Conservation (phyloP, 2,329 filamentous ascomycete genomes). For the Calonectria honghensis region DNA sequence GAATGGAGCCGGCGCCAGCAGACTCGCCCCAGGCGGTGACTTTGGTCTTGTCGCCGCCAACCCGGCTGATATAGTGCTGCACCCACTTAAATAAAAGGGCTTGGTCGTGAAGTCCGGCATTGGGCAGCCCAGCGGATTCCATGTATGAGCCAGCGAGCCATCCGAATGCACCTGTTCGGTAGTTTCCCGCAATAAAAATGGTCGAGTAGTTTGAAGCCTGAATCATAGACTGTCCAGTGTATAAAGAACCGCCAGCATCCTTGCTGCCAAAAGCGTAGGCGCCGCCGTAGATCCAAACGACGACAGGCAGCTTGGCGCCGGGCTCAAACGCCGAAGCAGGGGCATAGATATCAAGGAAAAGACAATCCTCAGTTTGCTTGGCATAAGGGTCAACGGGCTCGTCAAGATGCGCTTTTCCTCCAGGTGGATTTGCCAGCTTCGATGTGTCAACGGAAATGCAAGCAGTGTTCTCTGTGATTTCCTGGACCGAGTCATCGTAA, state of each 20-base stretch:
- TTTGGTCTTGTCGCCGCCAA: constrained; percentile 67
- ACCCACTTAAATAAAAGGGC: constrained; percentile 69
- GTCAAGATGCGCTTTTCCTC: neutral
- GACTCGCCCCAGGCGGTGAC: constrained; percentile 71
- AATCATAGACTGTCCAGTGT: constrained; percentile 56
- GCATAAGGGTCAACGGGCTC: neutral
- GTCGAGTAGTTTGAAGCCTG: constrained; percentile 58
- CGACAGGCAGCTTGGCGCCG: constrained; percentile 63
- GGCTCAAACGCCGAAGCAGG: constrained; percentile 64
- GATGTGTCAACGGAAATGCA: too few relatives aligned
- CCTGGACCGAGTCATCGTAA: too few relatives aligned
- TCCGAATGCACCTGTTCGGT: constrained; percentile 67
- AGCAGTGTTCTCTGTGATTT: too few relatives aligned
- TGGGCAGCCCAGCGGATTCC: constrained; percentile 64
- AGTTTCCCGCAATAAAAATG: constrained; percentile 69
- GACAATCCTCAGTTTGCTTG: constrained; percentile 65
- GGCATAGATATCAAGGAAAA: constrained; percentile 69
- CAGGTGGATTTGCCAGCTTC: too few relatives aligned
- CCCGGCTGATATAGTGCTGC: constrained; percentile 64
- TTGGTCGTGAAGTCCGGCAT: constrained; percentile 66
- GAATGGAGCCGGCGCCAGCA: constrained; percentile 69
- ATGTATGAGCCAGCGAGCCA: constrained; percentile 67
- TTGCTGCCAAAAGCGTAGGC: constrained; percentile 66
- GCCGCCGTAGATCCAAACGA: constrained; percentile 69
- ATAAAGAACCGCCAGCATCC: constrained; percentile 58